A percentile compares a stretch with the other conserved stretches of the same genome.
phyloP scores from a whole-genome alignment of 2,329 filamentous ascomycete genomes.

The Epichloe hybrida region DNA sequence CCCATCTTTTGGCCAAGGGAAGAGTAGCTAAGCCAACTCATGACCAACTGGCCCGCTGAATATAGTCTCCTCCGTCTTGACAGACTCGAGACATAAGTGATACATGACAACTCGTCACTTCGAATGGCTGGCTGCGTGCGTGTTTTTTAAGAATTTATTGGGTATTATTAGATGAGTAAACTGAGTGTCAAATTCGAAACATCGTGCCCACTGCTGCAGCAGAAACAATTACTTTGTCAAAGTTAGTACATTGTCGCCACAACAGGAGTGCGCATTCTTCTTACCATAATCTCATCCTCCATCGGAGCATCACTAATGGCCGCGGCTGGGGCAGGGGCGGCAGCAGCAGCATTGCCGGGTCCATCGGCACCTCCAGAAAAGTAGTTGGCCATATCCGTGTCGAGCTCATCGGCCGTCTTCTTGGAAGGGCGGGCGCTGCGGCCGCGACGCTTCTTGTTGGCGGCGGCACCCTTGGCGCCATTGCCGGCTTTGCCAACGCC shows the following conservation, averaged over 20 bases:
- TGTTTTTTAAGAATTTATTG: conserved; percentile 2
- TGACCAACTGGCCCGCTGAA: background rate
- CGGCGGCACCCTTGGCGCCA: conserved; percentile 30
- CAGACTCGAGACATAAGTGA: background rate
- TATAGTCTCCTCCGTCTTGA: background rate
- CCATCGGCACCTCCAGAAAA: conserved; percentile 44
- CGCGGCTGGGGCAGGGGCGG: conserved; percentile 27
- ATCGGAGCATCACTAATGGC: conserved; percentile 44
- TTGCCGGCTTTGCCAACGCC: conserved; percentile 24
- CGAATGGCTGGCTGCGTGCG: background rate
- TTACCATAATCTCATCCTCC: conserved; percentile 49
- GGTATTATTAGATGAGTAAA: conserved; percentile 4
- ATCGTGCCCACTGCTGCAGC: background rate
- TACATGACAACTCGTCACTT: background rate
- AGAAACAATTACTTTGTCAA: background rate
- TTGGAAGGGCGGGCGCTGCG: conserved; percentile 55
- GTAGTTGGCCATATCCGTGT: conserved; percentile 97
- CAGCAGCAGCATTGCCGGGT: conserved; percentile 32
- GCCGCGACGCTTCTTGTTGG: conserved; percentile 38
- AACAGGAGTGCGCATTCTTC: conserved; percentile 5
- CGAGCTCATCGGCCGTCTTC: conserved; percentile 91
- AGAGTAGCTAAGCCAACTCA: background rate
- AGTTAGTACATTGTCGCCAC: background rate
- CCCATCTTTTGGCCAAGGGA: background rate
- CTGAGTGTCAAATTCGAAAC: background rate